phyloP scores from a whole-genome alignment of 768 basidiomycete species.

The Strobilomyces dryophilus region DNA sequence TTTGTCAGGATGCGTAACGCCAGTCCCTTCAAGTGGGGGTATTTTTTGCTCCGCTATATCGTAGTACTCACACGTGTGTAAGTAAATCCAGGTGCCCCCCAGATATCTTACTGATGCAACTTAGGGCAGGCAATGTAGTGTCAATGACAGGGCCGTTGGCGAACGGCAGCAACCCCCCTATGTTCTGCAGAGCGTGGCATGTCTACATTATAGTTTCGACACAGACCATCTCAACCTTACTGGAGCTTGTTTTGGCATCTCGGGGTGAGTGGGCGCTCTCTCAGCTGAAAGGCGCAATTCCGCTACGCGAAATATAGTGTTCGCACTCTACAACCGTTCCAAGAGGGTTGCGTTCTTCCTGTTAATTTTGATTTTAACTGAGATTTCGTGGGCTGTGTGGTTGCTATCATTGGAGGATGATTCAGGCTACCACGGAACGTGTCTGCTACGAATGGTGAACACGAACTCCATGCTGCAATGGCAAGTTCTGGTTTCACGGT shows the following conservation, averaged over 20 bases:
- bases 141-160: background rate
- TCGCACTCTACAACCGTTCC: slow-evolving; percentile 10
- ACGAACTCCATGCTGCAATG: background rate
- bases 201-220: background rate
- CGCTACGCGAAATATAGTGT: slow-evolving; percentile 7
- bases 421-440: background rate
- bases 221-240: slow-evolving; percentile 6
- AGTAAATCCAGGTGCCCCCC: background rate
- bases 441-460: background rate
- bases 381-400: background rate
- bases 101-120: background rate
- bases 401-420: background rate
- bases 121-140: slow-evolving; percentile 11
- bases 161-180: slow-evolving; percentile 2
- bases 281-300: background rate
- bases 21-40: slow-evolving; percentile 27
- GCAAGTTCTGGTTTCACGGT: background rate
- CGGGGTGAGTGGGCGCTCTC: slow-evolving; percentile 6
- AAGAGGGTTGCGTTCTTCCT: background rate
- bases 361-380: background rate
- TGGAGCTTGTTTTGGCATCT: slow-evolving; percentile 13
- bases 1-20: slow-evolving; percentile 21
- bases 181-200: slow-evolving; percentile 10
- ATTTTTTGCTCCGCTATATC: background rate
- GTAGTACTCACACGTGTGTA: slow-evolving; percentile 4